Evolutionary conservation across 2,329 filamentous ascomycete genomes (phyloP), one percentile per base, ranked within the genome.

Genomic region (Cyphellophora europaea): DNA sequence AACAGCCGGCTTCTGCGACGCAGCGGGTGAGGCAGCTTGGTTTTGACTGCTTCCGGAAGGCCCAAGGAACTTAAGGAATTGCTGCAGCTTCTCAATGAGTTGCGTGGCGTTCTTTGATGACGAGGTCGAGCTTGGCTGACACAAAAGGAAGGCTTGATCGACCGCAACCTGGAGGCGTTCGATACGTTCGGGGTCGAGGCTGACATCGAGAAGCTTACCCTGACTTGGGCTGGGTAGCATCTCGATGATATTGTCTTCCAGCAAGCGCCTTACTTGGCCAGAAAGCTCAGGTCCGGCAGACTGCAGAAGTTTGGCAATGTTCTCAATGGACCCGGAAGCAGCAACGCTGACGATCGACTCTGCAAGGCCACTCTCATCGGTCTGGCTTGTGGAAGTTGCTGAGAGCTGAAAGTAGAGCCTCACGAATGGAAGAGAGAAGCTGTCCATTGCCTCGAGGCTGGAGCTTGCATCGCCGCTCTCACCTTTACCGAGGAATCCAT

Each of bases 231-330:
- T 15, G 3, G 39, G 43, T 12, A 40, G 41, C 41, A 35, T 61
- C 39, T 18, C 58, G 50, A 37, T 61, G 52, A 45, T 66, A 53
- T 35, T 54, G 50, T 36, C 53, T 56, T 51, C 65, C 55, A 16
- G 59, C 57, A 44, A 56, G 51, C 52, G 62, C 56, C 33, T 61
- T 52, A 41, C 61, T 55, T 52, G 62, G 33, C 30, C 31, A 11
- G 34, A 31, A 50, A 50, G 31, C 33, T 41, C 43, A 12, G 31
- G 3, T 1, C 36, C 39, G n/a, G 43, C 32, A 16, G n/a, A 33
- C 5, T 37, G 18, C 5, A 41, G 33, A 33, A 40, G 19, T 10
- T 42, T 35, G 3, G 36, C 27, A 19, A 44, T 32, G 12, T 19
- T 16, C 12, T 32, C 30, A 13, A 12, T 19, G 8, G 14, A 32